Evolutionary conservation across 2,329 filamentous ascomycete genomes (phyloP), one percentile per base, ranked within the genome.

Genomic region (Rhinocladiella mackenziei): DNA sequence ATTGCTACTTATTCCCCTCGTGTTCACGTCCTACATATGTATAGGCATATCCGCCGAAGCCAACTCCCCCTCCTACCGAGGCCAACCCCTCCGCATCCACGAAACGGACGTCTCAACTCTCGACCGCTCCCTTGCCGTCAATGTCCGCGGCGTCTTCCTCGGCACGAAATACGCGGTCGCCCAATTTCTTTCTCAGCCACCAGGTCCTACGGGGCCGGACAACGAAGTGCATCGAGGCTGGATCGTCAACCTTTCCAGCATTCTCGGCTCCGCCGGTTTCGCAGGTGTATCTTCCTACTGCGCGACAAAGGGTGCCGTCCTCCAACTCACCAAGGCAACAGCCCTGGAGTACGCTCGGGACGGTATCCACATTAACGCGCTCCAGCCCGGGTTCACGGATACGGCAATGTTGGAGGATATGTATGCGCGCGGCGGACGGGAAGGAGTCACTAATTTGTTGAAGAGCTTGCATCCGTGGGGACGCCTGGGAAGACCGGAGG

Each of bases 281-380:
- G 14, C 39, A 4, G 62, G 50, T 2, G 55, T 45, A 17, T 30
- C 23, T 5, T 15, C 36, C 7, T 76, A 76, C 52, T 68, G 65
- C 37, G 66, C 70, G 2, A 67, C 63, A 30, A 76, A 76, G 49
- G 68, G 68, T 4, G 72, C 70, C 0, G 69, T 73, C 5, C 58
- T 67, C 6, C 58, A 65, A 15, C 59, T 76, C 26, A 74, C 72
- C 5, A 68, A 66, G 25, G 61, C 65, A 29, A 58, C 69, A 6
- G 68, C 69, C 3, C 48, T 70, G n/a, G 67, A 71, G 36, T 69
- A 68, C 45, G 68, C 65, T 1, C 56, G 57, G 28, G 56, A 70
- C 22, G 58, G 62, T 8, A 67, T 73, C 29, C 63, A 71, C 44
- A 58, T 60, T 45, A 72, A 72, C 48, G 58, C 62, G 4, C 51